A percentile compares a stretch with the other conserved stretches of the same genome.
These are phyloP conservation scores for Pseudevernia furfuracea DNA, from an alignment of 495 filamentous ascomycete genomes.

Conservation along the genomic window DNA sequence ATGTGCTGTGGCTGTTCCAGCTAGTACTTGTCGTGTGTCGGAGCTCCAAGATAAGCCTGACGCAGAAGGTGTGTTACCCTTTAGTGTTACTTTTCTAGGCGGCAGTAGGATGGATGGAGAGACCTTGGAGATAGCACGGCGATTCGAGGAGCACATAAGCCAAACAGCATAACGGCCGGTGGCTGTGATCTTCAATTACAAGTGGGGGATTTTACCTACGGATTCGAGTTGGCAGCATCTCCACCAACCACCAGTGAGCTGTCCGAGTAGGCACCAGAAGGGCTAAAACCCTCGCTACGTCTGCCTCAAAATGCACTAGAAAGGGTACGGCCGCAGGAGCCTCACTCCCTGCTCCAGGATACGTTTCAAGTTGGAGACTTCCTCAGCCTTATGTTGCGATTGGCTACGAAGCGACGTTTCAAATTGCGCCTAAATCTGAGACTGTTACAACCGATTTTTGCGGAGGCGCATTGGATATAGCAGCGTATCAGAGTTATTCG, in stretches of 20 bases:
- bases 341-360: not conserved
- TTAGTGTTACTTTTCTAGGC: slow-evolving; percentile 55
- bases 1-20: slow-evolving; percentile 52
- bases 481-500: not conserved
- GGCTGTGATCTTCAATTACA: not conserved
- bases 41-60: slow-evolving; percentile 23
- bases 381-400: slow-evolving; percentile 5
- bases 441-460: not conserved
- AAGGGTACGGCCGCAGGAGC: not conserved
- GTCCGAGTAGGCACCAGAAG: not conserved
- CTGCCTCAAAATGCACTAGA: not conserved
- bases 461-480: not conserved
- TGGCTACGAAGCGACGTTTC: slow-evolving; percentile 13
- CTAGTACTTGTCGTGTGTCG: slow-evolving; percentile 36
- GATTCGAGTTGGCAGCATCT: not conserved
- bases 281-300: not conserved
- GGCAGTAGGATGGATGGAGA: slow-evolving; percentile 49
- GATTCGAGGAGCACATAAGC: slow-evolving; percentile 36
- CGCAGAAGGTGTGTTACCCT: slow-evolving; percentile 39
- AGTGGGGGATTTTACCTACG: not conserved
- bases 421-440: slow-evolving; percentile 1
- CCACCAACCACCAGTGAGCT: not conserved
- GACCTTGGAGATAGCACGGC: slow-evolving; percentile 46
- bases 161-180: not conserved
- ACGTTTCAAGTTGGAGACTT: not conserved